Base-by-base conservation (phyloP, 768 basidiomycete species). In the Pluteus cervinus region DNA sequence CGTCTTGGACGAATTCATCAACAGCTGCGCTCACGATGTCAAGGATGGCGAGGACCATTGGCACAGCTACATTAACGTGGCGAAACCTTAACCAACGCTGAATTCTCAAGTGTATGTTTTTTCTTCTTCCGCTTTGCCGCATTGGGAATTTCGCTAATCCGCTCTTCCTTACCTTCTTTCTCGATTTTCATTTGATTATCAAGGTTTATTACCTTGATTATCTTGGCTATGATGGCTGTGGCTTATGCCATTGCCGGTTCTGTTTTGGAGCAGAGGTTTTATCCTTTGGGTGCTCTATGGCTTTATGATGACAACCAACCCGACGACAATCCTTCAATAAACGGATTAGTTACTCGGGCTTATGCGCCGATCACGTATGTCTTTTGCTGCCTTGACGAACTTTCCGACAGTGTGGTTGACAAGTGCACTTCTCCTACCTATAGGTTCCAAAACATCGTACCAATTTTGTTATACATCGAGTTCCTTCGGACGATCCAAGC, bases 391-490 rank as follows among this genome's bases (percentile, higher is more conserved):
- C 15, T 21, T 37, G 31, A n/a, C n/a, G n/a, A n/a, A 15, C 24
- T 10, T 42, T 35, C 24, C 25, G 20, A 32, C 29, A 12, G 25
- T 21, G 21, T 15, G n/a, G 15, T 29, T 29, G 12, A 29, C 12
- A 14, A 23, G 11, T 2, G 16, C 20, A 21, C n/a, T 16, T 16
- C 36, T 25, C 28, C 14, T 36, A 31, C 36, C n/a, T n/a, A n/a
- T n/a, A 81, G 80, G 5, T 92, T 97, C 68, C 92, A 97, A 57
- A 86, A 90, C 62, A 83, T 97, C 44, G 81, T 96, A 11, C 92
- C 92, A 7, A 97, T 97, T 56, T 97, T 93, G 17, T 71, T 97
- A 3, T 97, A 96, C 61, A 92, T 97, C 61, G 92, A 97, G 60
- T 76, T 74, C 37, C 90, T 96, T 20, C 77, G 91, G 37, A 86